Evolutionary conservation across 2,329 filamentous ascomycete species (phyloP), one percentile per base, ranked within the genome.

Genomic region (Sphaerostilbella broomeana): DNA sequence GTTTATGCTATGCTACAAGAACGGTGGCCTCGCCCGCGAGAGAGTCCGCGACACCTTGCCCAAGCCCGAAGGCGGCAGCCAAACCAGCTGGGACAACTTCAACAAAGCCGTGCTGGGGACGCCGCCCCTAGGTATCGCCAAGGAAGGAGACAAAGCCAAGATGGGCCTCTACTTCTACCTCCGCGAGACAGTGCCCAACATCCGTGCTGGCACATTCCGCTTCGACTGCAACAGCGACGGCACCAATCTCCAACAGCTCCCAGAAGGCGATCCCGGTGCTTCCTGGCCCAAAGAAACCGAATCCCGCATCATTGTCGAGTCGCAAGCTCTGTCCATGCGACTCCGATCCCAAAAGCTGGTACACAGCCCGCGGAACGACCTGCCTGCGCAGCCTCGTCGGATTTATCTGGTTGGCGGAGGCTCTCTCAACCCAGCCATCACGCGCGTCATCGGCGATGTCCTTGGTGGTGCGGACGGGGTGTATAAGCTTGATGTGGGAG

Each of bases 1-100:
- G 92, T 97, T 98, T 65, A 98, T 98, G 92, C 79, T 98, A 24
- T 98, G 92, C 73, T 98, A 97, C 72, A 97, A 97, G 67, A 98
- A 98, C 64, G 92, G 92, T 51, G 88, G 88, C 2, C 78, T 97
- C 1, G 90, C 92, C 2, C 84, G 92, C 30, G 92, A 98, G 60
- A 81, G 85, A 53, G 78, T 97, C 46, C 84, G 92, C 39, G 87
- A 98, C 57, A 72, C 77, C 0, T 77, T 97, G 37, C 83, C 87
- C 27, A 61, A 66, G 16, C 63, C 65, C 18, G 60, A 68, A 8
- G 8, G 44, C 18, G 59, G 44, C 18, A 58, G 62, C 20, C 50
- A 62, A 4, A 71, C 81, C 40, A 68, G 71, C 9, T 98, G 92
- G 92, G 75, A 77, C 35, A 72, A 63, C 36, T 98, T 97, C 72